phyloP scores from a whole-genome alignment of 441 rosid genomes.

The Pelargonium australe region DNA sequence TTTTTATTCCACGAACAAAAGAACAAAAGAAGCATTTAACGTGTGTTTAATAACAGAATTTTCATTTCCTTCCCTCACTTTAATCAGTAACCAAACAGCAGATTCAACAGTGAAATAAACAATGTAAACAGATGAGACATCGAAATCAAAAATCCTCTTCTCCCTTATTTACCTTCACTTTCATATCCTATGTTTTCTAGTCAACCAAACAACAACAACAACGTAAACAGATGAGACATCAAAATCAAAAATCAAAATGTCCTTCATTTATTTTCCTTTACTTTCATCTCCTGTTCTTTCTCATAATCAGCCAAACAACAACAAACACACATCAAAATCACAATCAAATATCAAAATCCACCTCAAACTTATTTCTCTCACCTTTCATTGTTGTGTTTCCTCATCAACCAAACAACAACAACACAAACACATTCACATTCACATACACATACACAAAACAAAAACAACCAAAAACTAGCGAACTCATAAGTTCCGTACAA shows the following conservation, averaged over 20 bases:
- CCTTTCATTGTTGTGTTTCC: background rate
- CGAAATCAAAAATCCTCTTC: background rate
- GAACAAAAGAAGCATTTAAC: background rate
- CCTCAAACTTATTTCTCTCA: background rate
- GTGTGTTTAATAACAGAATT: background rate
- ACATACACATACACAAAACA: too few species aligned
- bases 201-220: constrained; percentile 4
- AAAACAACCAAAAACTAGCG: background rate
- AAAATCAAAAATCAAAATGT: background rate
- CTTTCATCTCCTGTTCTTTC: too few species aligned
- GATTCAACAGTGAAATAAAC: background rate
- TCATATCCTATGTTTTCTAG: background rate
- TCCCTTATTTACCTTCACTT: background rate
- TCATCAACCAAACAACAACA: constrained; percentile 3
- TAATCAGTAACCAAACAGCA: constrained; percentile 1
- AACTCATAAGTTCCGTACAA: background rate
- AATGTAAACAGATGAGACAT: background rate
- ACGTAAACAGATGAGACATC: background rate
- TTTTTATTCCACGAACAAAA: background rate
- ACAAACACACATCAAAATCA: background rate
- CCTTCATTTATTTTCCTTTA: background rate
- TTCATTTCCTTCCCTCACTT: constrained; percentile 1
- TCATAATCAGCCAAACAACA: background rate
- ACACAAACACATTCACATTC: background rate
- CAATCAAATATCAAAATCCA: background rate